Evolutionary conservation across 2,329 filamentous ascomycete species (phyloP), one percentile per base, ranked within the genome.

Genomic region (Penicillium sp.): DNA sequence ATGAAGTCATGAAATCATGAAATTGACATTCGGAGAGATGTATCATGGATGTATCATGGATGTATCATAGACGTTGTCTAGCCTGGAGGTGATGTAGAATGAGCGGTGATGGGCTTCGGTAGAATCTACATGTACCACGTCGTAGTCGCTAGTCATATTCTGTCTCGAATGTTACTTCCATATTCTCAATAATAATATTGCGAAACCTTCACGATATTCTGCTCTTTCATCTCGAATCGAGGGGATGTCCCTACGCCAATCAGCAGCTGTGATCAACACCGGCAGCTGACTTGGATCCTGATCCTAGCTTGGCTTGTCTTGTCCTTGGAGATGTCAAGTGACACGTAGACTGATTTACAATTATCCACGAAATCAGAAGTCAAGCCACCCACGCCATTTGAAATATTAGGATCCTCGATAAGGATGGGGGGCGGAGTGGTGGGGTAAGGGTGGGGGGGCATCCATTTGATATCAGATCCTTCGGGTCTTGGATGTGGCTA

Each of bases 331-430:
- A 37, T 25, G 17, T 45, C 19, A 25, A 37, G 19, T 30, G 40
- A 41, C 40, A 37, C 40, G 37, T 50, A 51, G 30, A 42, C 9
- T 35, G 30, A 36, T 41, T 35, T 5, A 25, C 44, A 47, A 40
- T 36, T 25, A 2, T 33, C 30, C 44, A 48, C 46, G 33, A 35
- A 14, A 22, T 28, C 12, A 5, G 22, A 22, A 33, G 28, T 19
- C 31, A 19, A 42, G 37, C 25, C 46, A 33, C 49, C 40, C 37
- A 42, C 30, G 33, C 25, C 28, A 42, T 30, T n/a, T 53, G 19
- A 19, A 11, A 46, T 14, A n/a, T 19, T 41, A 38, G 31, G 54
- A 51, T 55, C 49, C 40, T 59, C 57, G n/a, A 38, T 49, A 58
- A 54, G 37, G 47, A 44, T 55, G 22, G 22, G 19, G 19, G 10